A percentile compares a stretch with the other conserved stretches of the same genome.
Evolutionary conservation across 1,284 basidiomycete genomes (phyloP).

Genomic region (Rugosomyces carneus): DNA sequence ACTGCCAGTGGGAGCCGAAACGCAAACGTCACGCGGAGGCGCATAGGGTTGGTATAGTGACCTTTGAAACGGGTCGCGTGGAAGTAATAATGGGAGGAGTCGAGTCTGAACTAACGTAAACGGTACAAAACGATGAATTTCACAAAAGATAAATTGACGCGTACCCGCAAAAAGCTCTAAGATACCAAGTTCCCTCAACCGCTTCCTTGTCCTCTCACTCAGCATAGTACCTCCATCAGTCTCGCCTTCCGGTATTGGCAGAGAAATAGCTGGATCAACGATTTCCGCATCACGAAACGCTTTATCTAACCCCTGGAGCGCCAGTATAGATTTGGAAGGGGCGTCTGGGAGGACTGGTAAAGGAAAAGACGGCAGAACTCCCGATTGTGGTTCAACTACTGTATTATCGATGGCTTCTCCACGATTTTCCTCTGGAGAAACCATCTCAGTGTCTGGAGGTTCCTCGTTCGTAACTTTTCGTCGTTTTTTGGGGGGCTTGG

Average conservation of each 20-base stretch:
- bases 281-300: slow-evolving; percentile 55
- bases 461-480: slow-evolving; percentile 26
- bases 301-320: slow-evolving; percentile 15
- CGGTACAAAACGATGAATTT: slow-evolving; percentile 8
- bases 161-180: slow-evolving; percentile 82
- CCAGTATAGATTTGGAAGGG: slow-evolving; percentile 52
- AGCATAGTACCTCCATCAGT: slow-evolving; percentile 43
- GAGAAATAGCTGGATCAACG: slow-evolving; percentile 51
- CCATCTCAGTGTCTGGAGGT: slow-evolving; percentile 16
- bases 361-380: slow-evolving; percentile 62
- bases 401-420: slow-evolving; percentile 13
- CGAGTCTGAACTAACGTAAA: slow-evolving; percentile 68
- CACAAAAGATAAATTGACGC: slow-evolving; percentile 20
- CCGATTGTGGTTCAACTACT: slow-evolving; percentile 2
- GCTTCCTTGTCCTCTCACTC: slow-evolving; percentile 53
- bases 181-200: slow-evolving; percentile 72
- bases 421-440: slow-evolving; percentile 11
- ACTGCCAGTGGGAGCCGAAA: slow-evolving; percentile 97
- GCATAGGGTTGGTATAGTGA: slow-evolving; percentile 69
- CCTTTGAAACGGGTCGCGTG: slow-evolving; percentile 32
- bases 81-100: slow-evolving; percentile 74
- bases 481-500: slow-evolving; percentile 37
- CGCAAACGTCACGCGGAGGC: slow-evolving; percentile 80
- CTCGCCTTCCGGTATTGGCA: slow-evolving; percentile 42
- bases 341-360: slow-evolving; percentile 63